These are phyloP conservation scores for Phragmites australis DNA, from an alignment of 176 grass and related monocot species.

Conservation along the genomic window DNA sequence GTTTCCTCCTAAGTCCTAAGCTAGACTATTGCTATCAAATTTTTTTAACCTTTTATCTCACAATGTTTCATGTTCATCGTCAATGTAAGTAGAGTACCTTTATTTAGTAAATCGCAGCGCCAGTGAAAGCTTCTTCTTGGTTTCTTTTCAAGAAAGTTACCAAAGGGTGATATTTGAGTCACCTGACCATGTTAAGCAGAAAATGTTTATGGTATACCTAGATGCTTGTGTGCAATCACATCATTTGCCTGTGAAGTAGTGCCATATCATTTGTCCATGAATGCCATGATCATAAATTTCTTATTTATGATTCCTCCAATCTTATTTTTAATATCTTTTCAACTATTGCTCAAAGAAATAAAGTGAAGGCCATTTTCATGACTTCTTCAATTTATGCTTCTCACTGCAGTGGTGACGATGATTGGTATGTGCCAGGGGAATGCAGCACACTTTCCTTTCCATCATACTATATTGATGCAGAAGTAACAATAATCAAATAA, in stretches of 20 bases:
- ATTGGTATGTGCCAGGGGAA: slow-evolving; percentile 76
- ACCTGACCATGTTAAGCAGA: slow-evolving; percentile 8
- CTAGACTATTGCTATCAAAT: slow-evolving; percentile 21
- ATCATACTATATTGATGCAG: slow-evolving; percentile 91
- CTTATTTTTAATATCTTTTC: slow-evolving; percentile 16
- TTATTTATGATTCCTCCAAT: slow-evolving; percentile 11
- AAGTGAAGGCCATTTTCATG: slow-evolving; percentile 23
- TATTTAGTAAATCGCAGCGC: slow-evolving; percentile 18
- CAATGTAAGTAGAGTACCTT: not conserved
- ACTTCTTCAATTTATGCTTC: slow-evolving; percentile 31
- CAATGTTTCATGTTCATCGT: not conserved
- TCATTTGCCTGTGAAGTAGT: slow-evolving; percentile 4
- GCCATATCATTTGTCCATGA: slow-evolving; percentile 25
- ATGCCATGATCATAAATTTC: slow-evolving; percentile 17
- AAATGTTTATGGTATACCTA: slow-evolving; percentile 22
- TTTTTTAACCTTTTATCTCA: slow-evolving; percentile 30
- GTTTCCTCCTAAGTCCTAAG: slow-evolving; percentile 24
- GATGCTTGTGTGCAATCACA: not conserved
- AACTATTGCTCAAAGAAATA: slow-evolving; percentile 13
- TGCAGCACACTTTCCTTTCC: slow-evolving; percentile 81
- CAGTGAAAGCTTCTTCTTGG: not conserved
- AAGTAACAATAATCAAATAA: slow-evolving; percentile 67
- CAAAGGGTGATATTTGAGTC: slow-evolving; percentile 15
- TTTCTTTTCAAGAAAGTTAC: slow-evolving; percentile 5
- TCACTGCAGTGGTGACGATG: slow-evolving; percentile 66